Percentiles rank a stretch among this genome's conserved stretches.
Evolutionary conservation across 1,139 yeast species (phyloP).

Genomic region (Neolecta irregularis): DNA sequence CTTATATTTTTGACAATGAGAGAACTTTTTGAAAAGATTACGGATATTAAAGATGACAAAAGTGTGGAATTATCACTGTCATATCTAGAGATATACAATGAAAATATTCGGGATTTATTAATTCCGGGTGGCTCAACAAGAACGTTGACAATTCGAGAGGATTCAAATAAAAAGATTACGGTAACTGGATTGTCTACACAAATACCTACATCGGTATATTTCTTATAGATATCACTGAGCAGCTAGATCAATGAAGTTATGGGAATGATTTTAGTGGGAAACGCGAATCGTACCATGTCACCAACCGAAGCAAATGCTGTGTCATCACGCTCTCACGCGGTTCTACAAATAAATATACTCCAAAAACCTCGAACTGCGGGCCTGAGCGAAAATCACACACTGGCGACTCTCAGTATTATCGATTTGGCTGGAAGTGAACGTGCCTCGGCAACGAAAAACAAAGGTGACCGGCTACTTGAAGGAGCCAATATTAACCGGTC

Average conservation of each 20-base stretch:
- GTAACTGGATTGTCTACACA: slow-evolving; percentile 63
- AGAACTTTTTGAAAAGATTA: slow-evolving; percentile 44
- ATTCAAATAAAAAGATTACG: slow-evolving; percentile 46
- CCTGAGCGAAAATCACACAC: slow-evolving; percentile 29
- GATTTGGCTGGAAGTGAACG: slow-evolving; percentile 94
- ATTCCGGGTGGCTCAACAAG: slow-evolving; percentile 28
- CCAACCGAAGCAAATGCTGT: slow-evolving; percentile 75
- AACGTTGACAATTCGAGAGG: slow-evolving; percentile 51
- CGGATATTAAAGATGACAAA: slow-evolving; percentile 20
- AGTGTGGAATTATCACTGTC: slow-evolving; percentile 41
- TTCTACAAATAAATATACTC: slow-evolving; percentile 49
- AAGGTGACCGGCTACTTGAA: slow-evolving; percentile 65
- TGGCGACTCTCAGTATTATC: slow-evolving; percentile 64
- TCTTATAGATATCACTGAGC: slow-evolving; percentile 2
- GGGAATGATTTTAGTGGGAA: slow-evolving; percentile 50
- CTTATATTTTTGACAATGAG: slow-evolving; percentile 59
- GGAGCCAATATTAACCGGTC: slow-evolving; percentile 88
- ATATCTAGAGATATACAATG: slow-evolving; percentile 83
- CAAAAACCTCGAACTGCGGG: slow-evolving; percentile 26
- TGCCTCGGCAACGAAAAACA: slow-evolving; percentile 49
- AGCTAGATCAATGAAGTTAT: slow-evolving; percentile 37
- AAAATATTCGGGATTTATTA: slow-evolving; percentile 61
- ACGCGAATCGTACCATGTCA: slow-evolving; percentile 59
- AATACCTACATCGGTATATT: slow-evolving; percentile 32
- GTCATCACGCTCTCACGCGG: slow-evolving; percentile 86